Evolutionary conservation across 305 asterid genomes (phyloP).

Genomic region (Fraxinus latifolia): DNA sequence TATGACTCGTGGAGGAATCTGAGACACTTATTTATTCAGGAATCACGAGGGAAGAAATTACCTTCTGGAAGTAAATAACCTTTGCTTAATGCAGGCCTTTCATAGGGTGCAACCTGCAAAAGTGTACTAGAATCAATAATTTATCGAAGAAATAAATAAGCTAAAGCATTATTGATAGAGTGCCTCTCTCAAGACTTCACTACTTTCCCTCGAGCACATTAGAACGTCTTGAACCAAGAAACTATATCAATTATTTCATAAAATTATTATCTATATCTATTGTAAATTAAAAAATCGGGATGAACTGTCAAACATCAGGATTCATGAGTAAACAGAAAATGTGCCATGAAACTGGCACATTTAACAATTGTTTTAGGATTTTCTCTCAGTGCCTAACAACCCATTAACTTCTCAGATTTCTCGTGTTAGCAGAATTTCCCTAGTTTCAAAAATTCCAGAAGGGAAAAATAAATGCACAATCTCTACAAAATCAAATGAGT

Average conservation of each 20-base stretch:
- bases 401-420: neutral
- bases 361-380: slow-evolving; percentile 9
- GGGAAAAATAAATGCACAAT: neutral
- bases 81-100: slow-evolving; percentile 95
- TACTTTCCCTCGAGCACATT: neutral
- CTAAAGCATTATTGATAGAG: neutral
- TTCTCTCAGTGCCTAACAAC: neutral
- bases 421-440: neutral
- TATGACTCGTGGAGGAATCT: neutral
- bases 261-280: neutral
- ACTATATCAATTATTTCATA: neutral
- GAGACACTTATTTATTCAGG: neutral
- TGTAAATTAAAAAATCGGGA: neutral
- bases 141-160: neutral
- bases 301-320: neutral
- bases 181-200: neutral
- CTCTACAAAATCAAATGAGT: neutral
- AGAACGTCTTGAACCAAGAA: neutral
- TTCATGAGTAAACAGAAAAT: neutral
- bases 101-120: slow-evolving; percentile 91
- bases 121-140: neutral
- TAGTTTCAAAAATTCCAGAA: neutral
- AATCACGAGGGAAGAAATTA: slow-evolving; percentile 27
- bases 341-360: neutral
- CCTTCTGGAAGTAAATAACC: slow-evolving; percentile 94